Evolutionary conservation across 352 stramenopile genomes (phyloP), one percentile per base, ranked within the genome.

Genomic region (Globisporangium nagaii): DNA sequence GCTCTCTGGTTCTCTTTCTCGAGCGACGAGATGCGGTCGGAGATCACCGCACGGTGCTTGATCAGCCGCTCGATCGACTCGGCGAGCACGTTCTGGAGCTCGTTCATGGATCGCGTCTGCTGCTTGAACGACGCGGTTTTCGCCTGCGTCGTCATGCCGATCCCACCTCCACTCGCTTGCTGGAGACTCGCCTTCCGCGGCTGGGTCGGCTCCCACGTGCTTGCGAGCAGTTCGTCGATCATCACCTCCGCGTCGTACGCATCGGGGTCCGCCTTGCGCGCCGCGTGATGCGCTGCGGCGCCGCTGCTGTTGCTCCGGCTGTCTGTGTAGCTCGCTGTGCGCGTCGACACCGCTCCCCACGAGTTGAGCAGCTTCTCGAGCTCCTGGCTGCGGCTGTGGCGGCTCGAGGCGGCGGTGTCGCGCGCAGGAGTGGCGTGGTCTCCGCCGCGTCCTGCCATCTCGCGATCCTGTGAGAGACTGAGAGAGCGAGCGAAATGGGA

Each of bases 191-290:
- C 53, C 2, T 58, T 58, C 13, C 66, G 63, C 35, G 28, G 20
- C 20, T 36, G 34, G 19, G 46, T 39, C 3, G 68, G 63, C 37
- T 68, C 66, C 77, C 77, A 88, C 27, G 73, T 78, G 52, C 65
- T 87, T 27, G 64, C 64, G 1, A 90, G 70, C 37, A 93, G 67
- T 59, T 93, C 75, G 52, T 93, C 80, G 53, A 93, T 72, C 83
- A 93, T 90, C 47, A 65, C 66, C 43, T 90, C 83, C 6, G 74
- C 74, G 28, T 86, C 68, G 60, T 87, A 93, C 12, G 22, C 19
- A 3, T 51, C 19, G 15, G 30, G 44, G 7, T 27, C 37, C 8
- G 10, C 34, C 1, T 47, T 56, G 3, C 42, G 42, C 9, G 39
- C 13, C 20, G 2, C 28, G 10, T 24, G 56, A 9, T 27, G 24